Evolutionary conservation across 2,329 filamentous ascomycete genomes (phyloP), one percentile per base, ranked within the genome.

Genomic region (Chaetomiaceae sp.): DNA sequence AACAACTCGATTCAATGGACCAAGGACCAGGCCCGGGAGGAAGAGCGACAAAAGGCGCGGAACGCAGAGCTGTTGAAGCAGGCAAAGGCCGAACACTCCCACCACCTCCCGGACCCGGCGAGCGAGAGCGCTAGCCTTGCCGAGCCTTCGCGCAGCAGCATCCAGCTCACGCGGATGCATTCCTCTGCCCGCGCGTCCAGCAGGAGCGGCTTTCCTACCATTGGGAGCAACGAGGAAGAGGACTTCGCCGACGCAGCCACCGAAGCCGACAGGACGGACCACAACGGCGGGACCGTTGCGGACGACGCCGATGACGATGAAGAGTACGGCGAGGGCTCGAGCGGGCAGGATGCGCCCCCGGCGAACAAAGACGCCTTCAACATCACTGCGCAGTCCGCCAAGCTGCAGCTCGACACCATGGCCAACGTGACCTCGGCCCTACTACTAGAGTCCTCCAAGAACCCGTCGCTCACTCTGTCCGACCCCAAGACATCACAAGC

Each of bases 1-100:
- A 98, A 98, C 69, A 98, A 98, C 64, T 91, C 93, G 6, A 98
- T 98, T 40, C 93, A 97, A 63, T 97, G 88, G 86, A 84, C 88
- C 53, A 98, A 98, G 66, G 93, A 98, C 60, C 93, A 97, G 68
- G 90, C 88, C 7, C 90, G 86, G 57, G 88, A 95, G 64, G 91
- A 96, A 59, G 84, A 91, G 61, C 82, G 76, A 55, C 82, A 89
- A 50, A 82, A 82, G 27, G 81, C 81, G 7, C 82, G 81, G 47
- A 86, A 84, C 58, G 84, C 83, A 6, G 88, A 93, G 64, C 75
- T 83, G 29, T 67, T 95, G 42, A 80, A 79, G 53, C 84, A 90
- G 61, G 88, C 87, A 44, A 90, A 89, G 65, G 82, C 83, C 14
- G 87, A 93, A 51, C 84, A 75, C 47, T 63, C 76, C 14, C 67